phyloP scores from a whole-genome alignment of 2,329 filamentous ascomycete species.

The Beauveria rudraprayagi region DNA sequence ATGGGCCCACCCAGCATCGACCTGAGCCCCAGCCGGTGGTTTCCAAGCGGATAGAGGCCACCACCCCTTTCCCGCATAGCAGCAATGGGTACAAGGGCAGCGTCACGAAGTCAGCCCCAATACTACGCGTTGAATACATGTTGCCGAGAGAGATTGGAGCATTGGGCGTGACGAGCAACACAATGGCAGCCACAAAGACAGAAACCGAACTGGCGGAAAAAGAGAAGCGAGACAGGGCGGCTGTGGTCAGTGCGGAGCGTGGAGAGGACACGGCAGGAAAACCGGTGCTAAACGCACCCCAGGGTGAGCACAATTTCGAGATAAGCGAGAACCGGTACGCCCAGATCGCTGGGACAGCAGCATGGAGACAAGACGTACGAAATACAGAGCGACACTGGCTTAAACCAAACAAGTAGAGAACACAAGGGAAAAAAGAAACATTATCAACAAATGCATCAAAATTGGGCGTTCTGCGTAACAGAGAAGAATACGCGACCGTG shows the following conservation, averaged over 20 bases:
- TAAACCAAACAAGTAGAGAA: neutral
- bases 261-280: neutral
- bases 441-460: neutral
- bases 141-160: neutral
- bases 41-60: neutral
- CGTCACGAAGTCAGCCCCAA: no score
- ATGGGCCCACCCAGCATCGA: neutral
- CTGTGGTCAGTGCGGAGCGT: neutral
- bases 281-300: neutral
- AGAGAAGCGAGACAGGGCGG: neutral
- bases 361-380: neutral
- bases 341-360: constrained; percentile 24
- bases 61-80: neutral
- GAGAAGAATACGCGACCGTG: neutral
- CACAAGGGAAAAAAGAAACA: neutral
- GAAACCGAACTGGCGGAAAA: neutral
- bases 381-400: neutral
- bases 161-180: neutral
- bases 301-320: constrained; percentile 9
- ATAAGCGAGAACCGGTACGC: constrained; percentile 25
- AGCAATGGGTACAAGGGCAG: no score
- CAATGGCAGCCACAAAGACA: neutral
- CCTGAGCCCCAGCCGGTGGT: neutral
- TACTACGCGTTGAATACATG: no score
- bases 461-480: neutral